Conservation (phyloP, 495 filamentous ascomycete genomes). For the Cercophora scortea region DNA sequence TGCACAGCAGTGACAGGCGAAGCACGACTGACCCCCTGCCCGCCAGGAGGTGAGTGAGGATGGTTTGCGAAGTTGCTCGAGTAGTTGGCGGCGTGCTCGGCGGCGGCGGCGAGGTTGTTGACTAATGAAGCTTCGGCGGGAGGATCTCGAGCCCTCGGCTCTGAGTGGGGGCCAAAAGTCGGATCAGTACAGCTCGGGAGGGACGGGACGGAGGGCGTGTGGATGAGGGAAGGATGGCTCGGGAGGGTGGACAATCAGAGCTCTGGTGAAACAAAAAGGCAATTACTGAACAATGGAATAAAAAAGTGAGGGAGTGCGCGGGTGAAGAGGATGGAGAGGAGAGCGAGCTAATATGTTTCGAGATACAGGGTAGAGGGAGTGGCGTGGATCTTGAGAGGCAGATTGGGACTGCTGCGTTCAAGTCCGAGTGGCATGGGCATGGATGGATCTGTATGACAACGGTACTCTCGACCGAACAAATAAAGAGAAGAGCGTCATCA, state of each 20-base stretch:
- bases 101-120: constrained; percentile 5
- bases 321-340: background rate
- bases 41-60: constrained; percentile 12
- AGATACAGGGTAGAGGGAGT: background rate
- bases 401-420: background rate
- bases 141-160: constrained; percentile 17
- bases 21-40: constrained; percentile 6
- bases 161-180: constrained; percentile 8
- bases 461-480: background rate
- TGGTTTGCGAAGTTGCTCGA: constrained; percentile 8
- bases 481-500: background rate
- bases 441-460: background rate
- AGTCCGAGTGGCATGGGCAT: background rate
- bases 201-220: background rate
- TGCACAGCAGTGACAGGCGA: constrained; percentile 14
- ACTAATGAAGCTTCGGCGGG: constrained; percentile 8
- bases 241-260: background rate
- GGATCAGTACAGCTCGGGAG: constrained; percentile 10
- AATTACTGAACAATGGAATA: background rate
- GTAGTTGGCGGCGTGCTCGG: constrained; percentile 11
- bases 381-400: background rate
- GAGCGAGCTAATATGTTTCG: background rate
- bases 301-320: background rate
- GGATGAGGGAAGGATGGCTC: background rate
- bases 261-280: background rate